phyloP scores from a whole-genome alignment of 2,329 filamentous ascomycete species.

The Cordyceps farinosa region DNA sequence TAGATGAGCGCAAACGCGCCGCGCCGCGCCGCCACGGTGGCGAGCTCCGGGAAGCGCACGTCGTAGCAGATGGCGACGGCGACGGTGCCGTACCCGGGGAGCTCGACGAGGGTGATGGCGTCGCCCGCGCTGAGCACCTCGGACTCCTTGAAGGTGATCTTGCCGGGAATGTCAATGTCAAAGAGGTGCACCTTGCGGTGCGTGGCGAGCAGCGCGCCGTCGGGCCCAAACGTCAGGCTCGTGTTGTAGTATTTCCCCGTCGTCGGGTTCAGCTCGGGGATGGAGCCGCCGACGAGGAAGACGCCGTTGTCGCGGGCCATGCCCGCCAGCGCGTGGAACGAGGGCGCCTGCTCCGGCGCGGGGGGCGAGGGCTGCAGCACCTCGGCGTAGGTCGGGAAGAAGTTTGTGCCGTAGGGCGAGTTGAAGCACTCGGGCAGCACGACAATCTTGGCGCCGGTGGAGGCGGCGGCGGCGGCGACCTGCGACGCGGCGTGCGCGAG shows the following conservation, averaged over 20 bases:
- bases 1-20: constrained; percentile 88
- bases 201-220: constrained; percentile 74
- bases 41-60: constrained; percentile 91
- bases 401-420: constrained; percentile 87
- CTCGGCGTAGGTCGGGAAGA: constrained; percentile 91
- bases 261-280: constrained; percentile 69
- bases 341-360: constrained; percentile 65
- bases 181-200: constrained; percentile 96
- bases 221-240: constrained; percentile 74
- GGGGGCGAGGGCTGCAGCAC: constrained; percentile 76
- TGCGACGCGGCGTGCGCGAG: constrained; percentile 75
- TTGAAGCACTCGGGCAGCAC: constrained; percentile 99
- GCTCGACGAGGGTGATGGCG: constrained; percentile 77
- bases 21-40: constrained; percentile 78
- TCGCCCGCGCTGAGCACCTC: constrained; percentile 85
- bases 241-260: constrained; percentile 83
- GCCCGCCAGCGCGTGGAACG: constrained; percentile 76
- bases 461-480: constrained; percentile 72
- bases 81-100: constrained; percentile 84
- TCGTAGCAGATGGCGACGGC: constrained; percentile 96
- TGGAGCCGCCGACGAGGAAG: constrained; percentile 87
- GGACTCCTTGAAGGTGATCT: constrained; percentile 86
- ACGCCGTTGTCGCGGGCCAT: constrained; percentile 75
- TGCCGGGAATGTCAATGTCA: constrained; percentile 95
- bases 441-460: constrained; percentile 73